phyloP scores from a whole-genome alignment of 2,329 filamentous ascomycete species.

The Verticillium alfalfae region DNA sequence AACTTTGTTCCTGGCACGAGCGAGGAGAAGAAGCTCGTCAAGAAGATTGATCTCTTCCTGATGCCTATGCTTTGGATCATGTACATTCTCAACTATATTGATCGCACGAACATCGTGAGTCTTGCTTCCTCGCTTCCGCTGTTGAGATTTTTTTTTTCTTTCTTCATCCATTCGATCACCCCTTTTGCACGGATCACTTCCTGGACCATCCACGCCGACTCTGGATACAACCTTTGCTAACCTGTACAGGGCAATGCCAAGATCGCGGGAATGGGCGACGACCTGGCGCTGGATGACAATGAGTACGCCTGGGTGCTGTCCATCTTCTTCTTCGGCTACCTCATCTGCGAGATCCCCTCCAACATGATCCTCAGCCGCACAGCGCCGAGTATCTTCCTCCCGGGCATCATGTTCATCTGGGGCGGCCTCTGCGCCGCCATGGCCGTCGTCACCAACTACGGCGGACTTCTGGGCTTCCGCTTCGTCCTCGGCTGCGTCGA shows the following conservation, averaged over 20 bases:
- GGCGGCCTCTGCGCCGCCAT: slow-evolving; percentile 37
- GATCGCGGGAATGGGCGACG: slow-evolving; percentile 41
- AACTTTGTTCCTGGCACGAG: slow-evolving; percentile 18
- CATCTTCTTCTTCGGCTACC: slow-evolving; percentile 53
- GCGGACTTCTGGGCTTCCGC: slow-evolving; percentile 36
- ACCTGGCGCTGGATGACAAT: slow-evolving; percentile 37
- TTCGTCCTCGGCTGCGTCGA: slow-evolving; percentile 42
- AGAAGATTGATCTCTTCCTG: slow-evolving; percentile 11
- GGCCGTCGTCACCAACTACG: slow-evolving; percentile 35
- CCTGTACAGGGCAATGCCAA: slow-evolving; percentile 37
- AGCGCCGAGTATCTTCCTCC: slow-evolving; percentile 47
- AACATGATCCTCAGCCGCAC: slow-evolving; percentile 52
- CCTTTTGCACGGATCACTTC: not conserved
- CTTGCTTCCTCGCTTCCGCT: no score
- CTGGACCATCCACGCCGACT: not conserved
- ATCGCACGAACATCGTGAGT: slow-evolving; percentile 21
- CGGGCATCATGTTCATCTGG: slow-evolving; percentile 36
- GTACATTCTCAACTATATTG: slow-evolving; percentile 21
- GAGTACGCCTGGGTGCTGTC: slow-evolving; percentile 45
- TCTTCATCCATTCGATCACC: not conserved
- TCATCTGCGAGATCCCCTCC: slow-evolving; percentile 57
- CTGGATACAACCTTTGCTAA: not conserved
- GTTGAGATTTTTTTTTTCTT: not conserved
- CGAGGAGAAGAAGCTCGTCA: slow-evolving; percentile 14
- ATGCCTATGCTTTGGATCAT: slow-evolving; percentile 8